Conservation (phyloP, 768 basidiomycete species). For the Rhodotorula toruloides region DNA sequence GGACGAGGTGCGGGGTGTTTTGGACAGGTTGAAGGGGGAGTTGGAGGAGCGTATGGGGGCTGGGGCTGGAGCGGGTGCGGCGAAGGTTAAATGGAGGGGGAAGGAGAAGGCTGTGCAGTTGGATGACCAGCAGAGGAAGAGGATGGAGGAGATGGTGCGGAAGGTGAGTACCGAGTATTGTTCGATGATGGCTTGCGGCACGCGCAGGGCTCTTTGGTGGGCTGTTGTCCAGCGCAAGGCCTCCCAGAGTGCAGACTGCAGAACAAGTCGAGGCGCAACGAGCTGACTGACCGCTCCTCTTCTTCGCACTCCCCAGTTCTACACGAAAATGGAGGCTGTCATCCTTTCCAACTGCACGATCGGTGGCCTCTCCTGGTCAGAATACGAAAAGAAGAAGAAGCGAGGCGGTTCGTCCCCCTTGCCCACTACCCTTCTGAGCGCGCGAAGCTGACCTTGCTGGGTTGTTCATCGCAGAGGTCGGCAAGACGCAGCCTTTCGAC, state of each 20-base stretch:
- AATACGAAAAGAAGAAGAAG: slow-evolving; percentile 11
- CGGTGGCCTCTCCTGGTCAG: neutral
- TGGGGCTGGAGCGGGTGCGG: no score
- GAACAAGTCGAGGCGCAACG: neutral
- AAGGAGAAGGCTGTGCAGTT: neutral
- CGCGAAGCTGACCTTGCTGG: no score
- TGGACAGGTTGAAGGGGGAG: slow-evolving; percentile 9
- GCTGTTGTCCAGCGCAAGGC: neutral
- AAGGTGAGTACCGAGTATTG: slow-evolving; percentile 3
- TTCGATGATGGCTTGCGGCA: neutral
- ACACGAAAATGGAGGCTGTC: slow-evolving; percentile 8
- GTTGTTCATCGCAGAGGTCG: slow-evolving; percentile 4
- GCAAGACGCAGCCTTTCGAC: slow-evolving; percentile 17
- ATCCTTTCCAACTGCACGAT: slow-evolving; percentile 19
- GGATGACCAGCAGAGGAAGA: neutral
- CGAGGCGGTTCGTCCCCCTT: neutral
- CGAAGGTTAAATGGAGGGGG: slow-evolving; percentile 4
- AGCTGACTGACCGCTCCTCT: neutral
- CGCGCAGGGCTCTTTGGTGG: neutral
- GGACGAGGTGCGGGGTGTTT: slow-evolving; percentile 7
- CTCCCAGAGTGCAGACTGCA: neutral
- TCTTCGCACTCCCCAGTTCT: slow-evolving; percentile 3
- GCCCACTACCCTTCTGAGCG: neutral
- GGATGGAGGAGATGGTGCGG: slow-evolving; percentile 2
- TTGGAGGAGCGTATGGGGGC: neutral